phyloP scores from a whole-genome alignment of 176 grass and related monocot species.

The Paspalum vaginatum region DNA sequence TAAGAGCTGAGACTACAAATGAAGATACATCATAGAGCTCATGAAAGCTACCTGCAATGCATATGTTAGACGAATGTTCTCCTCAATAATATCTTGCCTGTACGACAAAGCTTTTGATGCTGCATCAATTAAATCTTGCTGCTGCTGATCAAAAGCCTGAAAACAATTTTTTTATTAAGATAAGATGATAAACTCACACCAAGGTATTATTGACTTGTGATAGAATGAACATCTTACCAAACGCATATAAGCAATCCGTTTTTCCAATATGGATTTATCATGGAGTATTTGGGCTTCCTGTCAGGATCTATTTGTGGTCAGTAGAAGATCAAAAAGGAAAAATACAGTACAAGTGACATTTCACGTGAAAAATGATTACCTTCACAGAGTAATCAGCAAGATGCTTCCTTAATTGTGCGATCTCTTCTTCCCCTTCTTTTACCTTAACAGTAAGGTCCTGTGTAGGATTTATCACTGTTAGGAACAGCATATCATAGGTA shows the following conservation, averaged over 20 bases:
- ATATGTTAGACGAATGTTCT: conserved; percentile 84
- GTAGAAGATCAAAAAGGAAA: conserved; percentile 40
- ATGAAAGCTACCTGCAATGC: conserved; percentile 73
- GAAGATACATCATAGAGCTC: conserved; percentile 8
- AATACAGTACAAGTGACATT: neutral
- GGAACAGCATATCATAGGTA: conserved; percentile 3
- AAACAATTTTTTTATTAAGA: conserved; percentile 2
- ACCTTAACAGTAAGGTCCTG: conserved; percentile 80
- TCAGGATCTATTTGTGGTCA: conserved; percentile 39
- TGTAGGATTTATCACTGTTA: conserved; percentile 35
- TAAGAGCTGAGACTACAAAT: neutral
- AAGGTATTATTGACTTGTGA: conserved; percentile 2
- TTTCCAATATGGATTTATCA: conserved; percentile 75
- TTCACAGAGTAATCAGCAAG: conserved; percentile 78
- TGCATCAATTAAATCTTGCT: conserved; percentile 83
- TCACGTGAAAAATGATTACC: conserved; percentile 41
- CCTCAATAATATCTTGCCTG: conserved; percentile 94
- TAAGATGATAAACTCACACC: conserved; percentile 1
- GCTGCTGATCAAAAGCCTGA: conserved; percentile 95
- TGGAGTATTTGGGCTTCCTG: conserved; percentile 80
- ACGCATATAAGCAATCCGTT: conserved; percentile 88
- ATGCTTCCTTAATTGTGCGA: conserved; percentile 78
- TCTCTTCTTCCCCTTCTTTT: conserved; percentile 85
- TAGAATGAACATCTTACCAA: conserved; percentile 52
- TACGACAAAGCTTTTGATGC: conserved; percentile 95